phyloP scores from a whole-genome alignment of 345 rosid species.

The Anastatica hierochuntica region DNA sequence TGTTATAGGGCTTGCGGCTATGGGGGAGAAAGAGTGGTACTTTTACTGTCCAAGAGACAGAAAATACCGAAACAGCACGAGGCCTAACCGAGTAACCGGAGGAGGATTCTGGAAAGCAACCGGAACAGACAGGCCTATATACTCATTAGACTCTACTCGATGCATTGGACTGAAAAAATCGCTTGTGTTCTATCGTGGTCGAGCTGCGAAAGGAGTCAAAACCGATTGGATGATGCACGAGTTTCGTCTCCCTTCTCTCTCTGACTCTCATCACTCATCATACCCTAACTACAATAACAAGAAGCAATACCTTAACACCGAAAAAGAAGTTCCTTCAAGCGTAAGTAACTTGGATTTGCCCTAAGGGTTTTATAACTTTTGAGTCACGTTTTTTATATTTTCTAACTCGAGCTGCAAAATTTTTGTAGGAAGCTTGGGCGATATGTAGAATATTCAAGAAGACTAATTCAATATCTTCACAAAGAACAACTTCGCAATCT shows the following conservation, averaged over 20 bases:
- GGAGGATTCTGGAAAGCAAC: slow-evolving; percentile 98
- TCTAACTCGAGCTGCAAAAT: too few species aligned
- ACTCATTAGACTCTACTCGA: slow-evolving; percentile 55
- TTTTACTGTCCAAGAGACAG: slow-evolving; percentile 90
- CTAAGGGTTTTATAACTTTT: background rate
- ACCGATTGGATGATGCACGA: slow-evolving; percentile 99
- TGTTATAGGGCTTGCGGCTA: slow-evolving; percentile 44
- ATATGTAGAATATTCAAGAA: slow-evolving; percentile 95
- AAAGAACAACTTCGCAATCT: slow-evolving; percentile 52
- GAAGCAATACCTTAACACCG: slow-evolving; percentile 14
- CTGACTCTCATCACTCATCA: slow-evolving; percentile 32
- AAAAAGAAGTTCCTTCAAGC: slow-evolving; percentile 49
- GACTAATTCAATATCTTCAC: slow-evolving; percentile 53
- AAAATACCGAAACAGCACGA: slow-evolving; percentile 78
- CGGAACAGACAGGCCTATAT: slow-evolving; percentile 92
- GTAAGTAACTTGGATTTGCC: slow-evolving; percentile 25
- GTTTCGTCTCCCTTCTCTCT: slow-evolving; percentile 69
- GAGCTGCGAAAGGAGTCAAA: slow-evolving; percentile 88
- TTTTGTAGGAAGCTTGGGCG: slow-evolving; percentile 82
- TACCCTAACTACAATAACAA: slow-evolving; percentile 8
- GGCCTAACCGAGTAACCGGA: slow-evolving; percentile 91
- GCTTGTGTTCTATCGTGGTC: slow-evolving; percentile 80
- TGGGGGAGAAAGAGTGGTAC: slow-evolving; percentile 94
- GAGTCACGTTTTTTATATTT: background rate
- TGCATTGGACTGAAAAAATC: slow-evolving; percentile 94